Base-by-base conservation (phyloP, 768 basidiomycete genomes). In the Tylopilus rubrobrunneus region DNA sequence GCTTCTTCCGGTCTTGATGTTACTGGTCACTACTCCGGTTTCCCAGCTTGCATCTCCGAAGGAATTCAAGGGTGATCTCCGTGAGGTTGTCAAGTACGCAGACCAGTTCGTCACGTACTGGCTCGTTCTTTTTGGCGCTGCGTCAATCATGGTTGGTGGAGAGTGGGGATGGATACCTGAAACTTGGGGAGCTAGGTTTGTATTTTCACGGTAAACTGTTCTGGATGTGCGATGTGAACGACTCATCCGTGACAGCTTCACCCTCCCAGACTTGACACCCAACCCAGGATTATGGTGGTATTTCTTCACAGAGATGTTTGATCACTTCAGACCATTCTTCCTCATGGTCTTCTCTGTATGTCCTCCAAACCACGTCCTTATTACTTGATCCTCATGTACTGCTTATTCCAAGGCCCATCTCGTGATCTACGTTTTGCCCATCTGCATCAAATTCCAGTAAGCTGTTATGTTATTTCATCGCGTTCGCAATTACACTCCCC, bases 231-330 rank as follows among this genome's bases (percentile, higher is more conserved):
- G 12, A 10, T 34, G 37, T 41, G 31, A 34, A 34, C 34, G 5
- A 9, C 5, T 12, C 11, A 14, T 19, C 7, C 7, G 8, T 7
- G 29, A 47, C 50, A 98, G 95, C 44, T 63, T 97, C 23, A 81
- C 80, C 19, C 81, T 97, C 9, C 88, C 89, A 2, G 95, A 97
- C 66, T 71, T 98, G 57, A 94, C 92, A 9, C 96, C 97, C 0
- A 98, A 95, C 61, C 84, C 90, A 5, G 96, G 97, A 2, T 72
- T 98, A 28, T 93, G 93, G 89, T 98, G 96, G 96, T 98, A 98
- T 70, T 98, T 98, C 75, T 98, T 98, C 73, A 98, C 93, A 11
- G 96, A 98, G 68, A 98, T 98, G 90, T 99, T 99, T 58, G 96
- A 98, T 66, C 89, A 98, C 67, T 99, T 34, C 34, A 34, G 34